These are phyloP conservation scores for Solanum dulcamara DNA, from an alignment of 257 asterid genomes.

Conservation along the genomic window DNA sequence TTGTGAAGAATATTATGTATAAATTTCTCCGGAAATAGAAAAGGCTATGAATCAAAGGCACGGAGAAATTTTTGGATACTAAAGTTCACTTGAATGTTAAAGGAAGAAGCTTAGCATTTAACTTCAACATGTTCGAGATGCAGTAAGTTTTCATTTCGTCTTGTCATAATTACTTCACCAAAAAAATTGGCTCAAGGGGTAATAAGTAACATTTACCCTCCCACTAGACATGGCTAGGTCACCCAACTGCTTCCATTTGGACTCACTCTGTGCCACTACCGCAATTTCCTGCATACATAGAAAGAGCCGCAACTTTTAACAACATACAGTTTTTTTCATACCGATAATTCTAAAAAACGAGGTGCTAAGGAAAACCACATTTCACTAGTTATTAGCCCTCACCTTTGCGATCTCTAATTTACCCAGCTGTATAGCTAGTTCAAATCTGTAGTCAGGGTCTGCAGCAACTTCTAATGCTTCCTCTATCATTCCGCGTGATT, in stretches of 20 bases:
- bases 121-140: neutral
- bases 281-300: slow-evolving; percentile 68
- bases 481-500: slow-evolving; percentile 91
- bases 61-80: neutral
- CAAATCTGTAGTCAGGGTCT: slow-evolving; percentile 95
- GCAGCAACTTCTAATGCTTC: slow-evolving; percentile 93
- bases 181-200: neutral
- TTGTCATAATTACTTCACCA: neutral
- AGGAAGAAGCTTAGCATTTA: neutral
- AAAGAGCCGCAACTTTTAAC: neutral
- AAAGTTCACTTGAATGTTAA: neutral
- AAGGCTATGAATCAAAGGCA: neutral
- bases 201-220: slow-evolving; percentile 39
- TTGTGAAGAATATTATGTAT: neutral
- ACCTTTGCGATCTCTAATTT: slow-evolving; percentile 85
- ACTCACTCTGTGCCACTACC: slow-evolving; percentile 57
- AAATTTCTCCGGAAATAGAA: neutral
- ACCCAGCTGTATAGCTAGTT: slow-evolving; percentile 86
- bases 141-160: neutral
- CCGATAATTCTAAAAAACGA: neutral
- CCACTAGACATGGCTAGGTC: slow-evolving; percentile 95
- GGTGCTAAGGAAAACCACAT: neutral
- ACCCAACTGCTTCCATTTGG: slow-evolving; percentile 97
- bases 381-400: slow-evolving; percentile 5
- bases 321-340: neutral